Evolutionary conservation across 2,329 filamentous ascomycete species (phyloP), one percentile per base, ranked within the genome.

Genomic region (Madurella fahalii): DNA sequence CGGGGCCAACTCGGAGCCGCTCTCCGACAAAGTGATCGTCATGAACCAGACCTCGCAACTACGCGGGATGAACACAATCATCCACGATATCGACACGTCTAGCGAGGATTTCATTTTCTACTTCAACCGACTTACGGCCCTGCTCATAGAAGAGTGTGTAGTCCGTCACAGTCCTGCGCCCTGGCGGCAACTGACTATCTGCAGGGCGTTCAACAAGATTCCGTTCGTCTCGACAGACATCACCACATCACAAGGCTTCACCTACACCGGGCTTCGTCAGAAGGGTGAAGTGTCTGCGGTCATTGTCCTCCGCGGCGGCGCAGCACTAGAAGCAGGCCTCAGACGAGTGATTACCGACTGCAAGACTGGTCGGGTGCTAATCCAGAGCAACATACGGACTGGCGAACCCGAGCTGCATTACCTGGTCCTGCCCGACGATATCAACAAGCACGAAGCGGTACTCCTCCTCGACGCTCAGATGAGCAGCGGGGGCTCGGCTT

Each of bases 61-160:
- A 52, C 80, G 79, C 53, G 92, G 85, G 45, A 96, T 99, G 82
- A 92, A 90, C 68, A 96, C 92, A 0, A 88, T 96, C 53, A 82
- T 99, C 40, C 87, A 95, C 66, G 82, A 94, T 63, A 86, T 89
- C 16, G 80, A 85, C 46, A 93, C 90, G 0, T 77, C 81, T 7
- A 81, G 89, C 41, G 93, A 96, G 67, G 92, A 97, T 64, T 97
- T 96, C 68, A 90, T 96, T 58, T 97, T 97, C 72, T 97, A 97
- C 72, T 96, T 97, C 70, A 91, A 99, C 71, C 83, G 94, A 39
- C 77, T 97, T 39, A 84, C 89, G 2, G 84, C 88, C n/a, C 77
- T 96, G 50, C 77, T 97, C 25, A 82, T 97, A 45, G 93, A 97
- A 70, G 76, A 84, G 82, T 86, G 71, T 57, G 79, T 72, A 13